Conservation (phyloP, 208 protist species). For the Trypanosoma avium region DNA sequence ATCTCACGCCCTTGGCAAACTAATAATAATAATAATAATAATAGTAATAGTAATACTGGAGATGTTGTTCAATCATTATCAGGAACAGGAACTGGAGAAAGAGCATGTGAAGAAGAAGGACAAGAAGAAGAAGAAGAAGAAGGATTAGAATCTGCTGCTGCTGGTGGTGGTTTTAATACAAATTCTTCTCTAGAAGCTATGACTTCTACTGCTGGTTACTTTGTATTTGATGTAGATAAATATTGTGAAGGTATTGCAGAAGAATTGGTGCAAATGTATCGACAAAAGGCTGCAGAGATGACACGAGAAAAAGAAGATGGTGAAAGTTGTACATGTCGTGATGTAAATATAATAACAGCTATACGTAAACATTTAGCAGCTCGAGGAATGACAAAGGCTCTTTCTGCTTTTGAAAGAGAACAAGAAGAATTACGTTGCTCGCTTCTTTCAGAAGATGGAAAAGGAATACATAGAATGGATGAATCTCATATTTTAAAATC, state of each 20-base stretch:
- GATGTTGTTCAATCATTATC: slow-evolving; percentile 1
- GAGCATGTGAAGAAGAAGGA: no score
- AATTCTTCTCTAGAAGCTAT: slow-evolving; percentile 2
- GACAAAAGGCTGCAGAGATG: neutral
- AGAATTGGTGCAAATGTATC: slow-evolving; percentile 9
- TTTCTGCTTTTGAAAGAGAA: slow-evolving; percentile 46
- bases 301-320: neutral
- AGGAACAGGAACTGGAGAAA: slow-evolving; percentile 4
- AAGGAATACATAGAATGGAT: slow-evolving; percentile 4
- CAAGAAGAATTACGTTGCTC: slow-evolving; percentile 28
- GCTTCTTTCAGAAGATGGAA: no score
- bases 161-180: neutral
- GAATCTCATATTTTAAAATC: slow-evolving; percentile 1
- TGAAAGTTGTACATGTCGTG: slow-evolving; percentile 30
- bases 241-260: slow-evolving; percentile 30
- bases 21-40: neutral
- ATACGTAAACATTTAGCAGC: slow-evolving; percentile 52
- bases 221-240: slow-evolving; percentile 33
- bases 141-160: neutral
- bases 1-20: neutral
- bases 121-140: no score
- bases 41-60: no score
- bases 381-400: slow-evolving; percentile 43
- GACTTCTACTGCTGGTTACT: slow-evolving; percentile 18
- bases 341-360: slow-evolving; percentile 36